A percentile compares a stretch with the other conserved stretches of the same genome.
phyloP scores from a whole-genome alignment of 257 asterid species.

The Euphrasia confusa region DNA sequence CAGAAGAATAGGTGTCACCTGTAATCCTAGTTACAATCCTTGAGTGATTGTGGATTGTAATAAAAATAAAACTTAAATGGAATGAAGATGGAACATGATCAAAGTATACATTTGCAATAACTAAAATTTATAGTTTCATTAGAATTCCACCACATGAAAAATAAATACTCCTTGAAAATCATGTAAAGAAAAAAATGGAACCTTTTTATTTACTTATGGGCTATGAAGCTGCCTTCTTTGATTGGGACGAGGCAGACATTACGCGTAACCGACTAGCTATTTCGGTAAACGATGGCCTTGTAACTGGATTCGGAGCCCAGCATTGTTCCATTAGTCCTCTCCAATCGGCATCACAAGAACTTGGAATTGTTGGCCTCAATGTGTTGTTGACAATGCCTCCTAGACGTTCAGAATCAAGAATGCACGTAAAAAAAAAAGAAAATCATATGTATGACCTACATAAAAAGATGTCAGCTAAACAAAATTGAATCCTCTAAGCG shows the following conservation, averaged over 20 bases:
- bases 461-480: background rate
- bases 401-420: conserved; percentile 22
- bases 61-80: background rate
- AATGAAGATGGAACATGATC: too few species aligned
- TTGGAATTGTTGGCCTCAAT: conserved; percentile 84
- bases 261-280: conserved; percentile 70
- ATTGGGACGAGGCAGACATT: conserved; percentile 45
- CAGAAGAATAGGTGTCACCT: conserved; percentile 2
- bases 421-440: background rate
- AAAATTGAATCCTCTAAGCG: background rate
- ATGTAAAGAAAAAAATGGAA: background rate
- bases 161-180: background rate
- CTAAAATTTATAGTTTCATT: background rate
- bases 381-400: conserved; percentile 96
- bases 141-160: too few species aligned
- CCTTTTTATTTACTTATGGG: background rate
- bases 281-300: conserved; percentile 79
- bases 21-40: background rate
- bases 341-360: conserved; percentile 85
- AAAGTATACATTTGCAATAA: background rate
- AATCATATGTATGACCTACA: background rate
- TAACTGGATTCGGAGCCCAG: conserved; percentile 85
- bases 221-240: conserved; percentile 17
- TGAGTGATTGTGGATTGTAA: background rate
- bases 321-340: conserved; percentile 81